Percentiles rank a stretch among this genome's conserved stretches.
Evolutionary conservation across 805 yeast species (phyloP).

Genomic region (Yamadazyma kitorensis): DNA sequence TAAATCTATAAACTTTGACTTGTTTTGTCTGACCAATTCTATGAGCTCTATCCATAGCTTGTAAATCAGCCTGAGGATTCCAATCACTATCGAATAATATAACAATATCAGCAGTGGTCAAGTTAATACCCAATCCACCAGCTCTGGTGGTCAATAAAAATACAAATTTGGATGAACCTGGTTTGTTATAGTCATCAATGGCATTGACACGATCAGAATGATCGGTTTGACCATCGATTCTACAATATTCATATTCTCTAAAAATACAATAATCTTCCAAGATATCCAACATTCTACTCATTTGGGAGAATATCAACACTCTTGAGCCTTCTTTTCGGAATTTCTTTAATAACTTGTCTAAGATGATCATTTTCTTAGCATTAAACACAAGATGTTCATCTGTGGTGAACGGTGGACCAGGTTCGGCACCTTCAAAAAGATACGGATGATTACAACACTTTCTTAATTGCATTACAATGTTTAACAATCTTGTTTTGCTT

Average conservation of each 20-base stretch:
- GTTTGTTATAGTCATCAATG: conserved; percentile 78
- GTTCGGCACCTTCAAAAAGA: conserved; percentile 83
- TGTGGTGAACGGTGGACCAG: conserved; percentile 85
- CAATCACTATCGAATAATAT: conserved; percentile 78
- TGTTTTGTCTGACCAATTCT: conserved; percentile 86
- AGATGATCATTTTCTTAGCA: conserved; percentile 66
- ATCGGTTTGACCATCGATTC: conserved; percentile 83
- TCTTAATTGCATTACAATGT: conserved; percentile 81
- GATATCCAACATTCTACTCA: conserved; percentile 80
- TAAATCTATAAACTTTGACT: conserved; percentile 73
- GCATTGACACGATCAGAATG: conserved; percentile 73
- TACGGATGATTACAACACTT: conserved; percentile 87
- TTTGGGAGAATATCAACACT: conserved; percentile 76
- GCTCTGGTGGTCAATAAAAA: conserved; percentile 81
- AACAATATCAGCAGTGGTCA: conserved; percentile 78
- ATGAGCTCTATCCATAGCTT: conserved; percentile 89
- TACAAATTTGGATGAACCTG: conserved; percentile 68
- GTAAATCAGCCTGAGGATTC: conserved; percentile 89
- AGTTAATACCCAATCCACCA: conserved; percentile 85
- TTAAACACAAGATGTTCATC: conserved; percentile 79
- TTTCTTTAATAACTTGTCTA: conserved; percentile 64
- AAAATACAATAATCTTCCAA: conserved; percentile 76
- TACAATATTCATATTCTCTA: conserved; percentile 66
- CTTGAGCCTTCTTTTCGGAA: conserved; percentile 69
- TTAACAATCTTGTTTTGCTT: conserved; percentile 69